Evolutionary conservation across 1,284 basidiomycete species (phyloP), one percentile per base, ranked within the genome.

Genomic region (Ganoderma sinense): DNA sequence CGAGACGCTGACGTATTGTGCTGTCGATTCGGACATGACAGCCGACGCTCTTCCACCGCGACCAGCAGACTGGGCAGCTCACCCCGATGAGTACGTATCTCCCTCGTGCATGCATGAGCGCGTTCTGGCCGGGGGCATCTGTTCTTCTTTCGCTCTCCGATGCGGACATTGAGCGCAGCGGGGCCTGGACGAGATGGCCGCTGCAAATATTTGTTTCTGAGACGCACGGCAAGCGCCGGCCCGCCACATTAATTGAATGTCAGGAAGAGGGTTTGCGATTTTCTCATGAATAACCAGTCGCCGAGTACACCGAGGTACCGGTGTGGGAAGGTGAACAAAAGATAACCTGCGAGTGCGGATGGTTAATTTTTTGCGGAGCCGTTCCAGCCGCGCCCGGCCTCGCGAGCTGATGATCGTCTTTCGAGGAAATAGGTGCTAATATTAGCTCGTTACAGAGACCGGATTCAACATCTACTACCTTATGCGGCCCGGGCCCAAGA

Each of bases 391-490:
- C 39, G 41, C 18, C 23, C 4, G n/a, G 20, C 7, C 41, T 7
- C 23, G 8, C 40, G 36, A 45, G 4, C 7, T 31, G 4, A 10
- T 16, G 29, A 1, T 29, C 62, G 8, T 23, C 13, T 62, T 36
- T 7, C 8, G 6, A 48, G 13, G 36, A 36, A 36, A 14, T 14
- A 5, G 16, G 43, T 51, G 26, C 65, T 66, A n/a, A 66, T 48
- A 14, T 23, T 16, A 14, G 4, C 7, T 4, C 13, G 10, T 16
- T 56, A 4, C 58, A 75, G 74, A 67, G 53, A 71, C 75, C 14
- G 39, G 62, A 31, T 75, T 75, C 69, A 76, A 76, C 73, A 79
- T 79, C 59, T 79, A 80, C 71, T 80, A 80, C 71, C 71, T 80
- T 61, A 74, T 75, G 48, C 69, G 70, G 23, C 70, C 61, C 5